Base-by-base conservation (phyloP, 2,329 filamentous ascomycete species). In the Aspergillus udagawae region DNA sequence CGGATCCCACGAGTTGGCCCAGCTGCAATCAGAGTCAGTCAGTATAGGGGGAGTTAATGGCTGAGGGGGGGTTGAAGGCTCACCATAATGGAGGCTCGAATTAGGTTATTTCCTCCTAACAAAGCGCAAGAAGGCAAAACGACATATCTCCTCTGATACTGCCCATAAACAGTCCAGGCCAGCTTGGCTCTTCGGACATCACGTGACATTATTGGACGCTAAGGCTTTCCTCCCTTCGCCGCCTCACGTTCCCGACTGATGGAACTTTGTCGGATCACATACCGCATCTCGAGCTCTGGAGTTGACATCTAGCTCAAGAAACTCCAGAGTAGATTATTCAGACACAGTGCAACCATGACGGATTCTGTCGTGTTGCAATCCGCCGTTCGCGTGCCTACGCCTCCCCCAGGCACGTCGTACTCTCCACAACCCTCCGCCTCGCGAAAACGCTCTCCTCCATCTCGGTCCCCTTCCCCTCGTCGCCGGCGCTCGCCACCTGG, bases 1-100 rank as follows among this genome's bases (percentile, higher is more conserved):
- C 85, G 77, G 88, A 82, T 77, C 88, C 88, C 66, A 89, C 83
- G 65, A 89, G 84, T 86, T 91, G 92, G 84, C 96, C 94, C 79
- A 97, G 89, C 94, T 99, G 75, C 49, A 27, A 52, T 28, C 23
- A 47, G 14, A 47, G 42, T 65, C 28, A 65, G 60, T 44, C 9
- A 47, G 44, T 23, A 23, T 6, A 25, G 27, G 21, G 14, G 9
- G 20, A 2, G 21, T 27, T 25, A 47, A 47, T 47, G 20, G 6
- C 5, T 6, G 23, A 25, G 12, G 5, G 17, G n/a, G 21, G 5
- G 12, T 14, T 23, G 21, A 47, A 38, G 4, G 7, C 44, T 23
- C 21, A 47, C 44, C 44, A 47, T 47, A 23, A 47, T 47, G 44
- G 21, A 47, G 6, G 21, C 21, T 47, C 10, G 23, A 47, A 23